phyloP scores from a whole-genome alignment of 345 rosid genomes.

The Populus simonii region DNA sequence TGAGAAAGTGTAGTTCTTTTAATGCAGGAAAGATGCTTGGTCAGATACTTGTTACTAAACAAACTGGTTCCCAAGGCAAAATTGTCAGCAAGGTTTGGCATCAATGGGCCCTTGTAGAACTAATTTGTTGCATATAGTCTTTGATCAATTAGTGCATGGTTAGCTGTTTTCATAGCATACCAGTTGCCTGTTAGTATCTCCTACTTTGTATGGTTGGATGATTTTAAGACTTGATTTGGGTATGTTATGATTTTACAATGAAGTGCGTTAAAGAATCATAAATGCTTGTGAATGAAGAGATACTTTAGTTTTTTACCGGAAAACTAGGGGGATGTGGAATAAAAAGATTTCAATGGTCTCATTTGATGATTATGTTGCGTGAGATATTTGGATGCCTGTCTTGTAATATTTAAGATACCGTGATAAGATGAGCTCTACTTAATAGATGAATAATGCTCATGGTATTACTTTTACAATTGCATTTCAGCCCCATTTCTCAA shows the following conservation, averaged over 20 bases:
- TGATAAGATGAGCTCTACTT: neutral
- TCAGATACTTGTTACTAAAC: slow-evolving; percentile 93
- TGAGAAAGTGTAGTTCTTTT: neutral
- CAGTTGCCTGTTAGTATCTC: neutral
- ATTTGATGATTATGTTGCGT: neutral
- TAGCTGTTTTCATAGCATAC: neutral
- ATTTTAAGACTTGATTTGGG: neutral
- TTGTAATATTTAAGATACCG: neutral
- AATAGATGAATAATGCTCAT: neutral
- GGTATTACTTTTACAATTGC: neutral
- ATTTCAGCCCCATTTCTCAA: neutral
- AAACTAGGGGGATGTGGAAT: neutral
- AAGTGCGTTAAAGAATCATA: neutral
- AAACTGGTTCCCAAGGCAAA: slow-evolving; percentile 96
- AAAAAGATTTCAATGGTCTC: neutral
- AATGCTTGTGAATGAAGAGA: neutral
- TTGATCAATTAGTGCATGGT: neutral
- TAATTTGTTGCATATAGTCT: neutral
- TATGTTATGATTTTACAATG: neutral
- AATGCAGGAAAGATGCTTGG: slow-evolving; percentile 92
- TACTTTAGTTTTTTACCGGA: neutral
- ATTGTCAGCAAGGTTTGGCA: slow-evolving; percentile 90
- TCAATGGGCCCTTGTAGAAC: neutral
- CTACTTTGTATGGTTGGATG: no score
- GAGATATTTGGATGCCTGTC: neutral